phyloP scores from a whole-genome alignment of 345 rosid species.

The Aegle marmelos region DNA sequence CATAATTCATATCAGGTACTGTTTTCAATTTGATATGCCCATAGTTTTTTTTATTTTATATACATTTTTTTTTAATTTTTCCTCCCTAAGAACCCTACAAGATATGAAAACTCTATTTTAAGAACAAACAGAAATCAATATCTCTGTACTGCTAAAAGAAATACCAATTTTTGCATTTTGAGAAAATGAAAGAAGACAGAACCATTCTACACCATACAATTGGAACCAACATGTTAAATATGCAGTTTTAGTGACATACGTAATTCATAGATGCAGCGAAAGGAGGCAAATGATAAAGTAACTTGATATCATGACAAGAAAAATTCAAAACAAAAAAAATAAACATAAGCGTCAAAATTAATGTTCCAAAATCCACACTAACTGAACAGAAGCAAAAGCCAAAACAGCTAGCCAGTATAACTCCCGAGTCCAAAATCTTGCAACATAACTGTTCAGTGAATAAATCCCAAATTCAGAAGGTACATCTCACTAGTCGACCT shows the following conservation, averaged over 20 bases:
- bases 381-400: neutral
- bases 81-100: neutral
- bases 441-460: neutral
- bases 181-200: neutral
- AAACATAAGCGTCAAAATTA: neutral
- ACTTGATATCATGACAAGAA: neutral
- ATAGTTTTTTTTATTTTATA: too few relatives aligned
- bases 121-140: neutral
- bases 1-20: neutral
- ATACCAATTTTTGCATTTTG: neutral
- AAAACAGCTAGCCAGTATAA: neutral
- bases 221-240: neutral
- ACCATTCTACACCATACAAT: neutral
- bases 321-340: neutral
- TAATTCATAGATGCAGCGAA: neutral
- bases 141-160: neutral
- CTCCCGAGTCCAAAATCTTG: neutral
- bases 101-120: neutral
- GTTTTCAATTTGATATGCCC: neutral
- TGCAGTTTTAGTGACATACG: neutral
- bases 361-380: conserved; percentile 3
- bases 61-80: accelerated
- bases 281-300: neutral
- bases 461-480: neutral
- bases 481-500: neutral